A percentile compares a stretch with the other conserved stretches of the same genome.
These are phyloP conservation scores for Aspergillus funiculosus DNA, from an alignment of 495 filamentous ascomycete genomes.

Conservation along the genomic window DNA sequence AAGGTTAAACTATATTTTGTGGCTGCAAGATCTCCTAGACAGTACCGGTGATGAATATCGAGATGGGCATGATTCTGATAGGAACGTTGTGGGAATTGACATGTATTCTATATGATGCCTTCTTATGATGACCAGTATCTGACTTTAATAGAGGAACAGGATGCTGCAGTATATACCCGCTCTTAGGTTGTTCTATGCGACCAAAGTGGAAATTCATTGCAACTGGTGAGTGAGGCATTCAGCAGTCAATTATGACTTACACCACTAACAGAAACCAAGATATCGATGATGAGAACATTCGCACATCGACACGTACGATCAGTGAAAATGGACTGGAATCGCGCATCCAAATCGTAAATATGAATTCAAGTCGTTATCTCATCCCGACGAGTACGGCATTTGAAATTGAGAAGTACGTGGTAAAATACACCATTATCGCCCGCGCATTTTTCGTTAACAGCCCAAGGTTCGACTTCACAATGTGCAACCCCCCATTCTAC, in stretches of 20 bases:
- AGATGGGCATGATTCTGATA: conserved; percentile 50
- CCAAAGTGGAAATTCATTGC: conserved; percentile 66
- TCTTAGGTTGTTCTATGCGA: conserved; percentile 67
- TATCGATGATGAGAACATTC: conserved; percentile 66
- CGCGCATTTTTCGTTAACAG: neutral
- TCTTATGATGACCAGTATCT: neutral
- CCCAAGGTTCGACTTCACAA: conserved; percentile 73
- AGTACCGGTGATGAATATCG: conserved; percentile 51
- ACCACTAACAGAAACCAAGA: conserved; percentile 42
- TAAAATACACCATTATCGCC: neutral
- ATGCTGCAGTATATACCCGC: conserved; percentile 83
- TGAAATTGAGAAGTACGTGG: conserved; percentile 42
- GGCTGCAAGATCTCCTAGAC: conserved; percentile 82
- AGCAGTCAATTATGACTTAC: conserved; percentile 4
- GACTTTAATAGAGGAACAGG: conserved; percentile 62
- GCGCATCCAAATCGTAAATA: conserved; percentile 59
- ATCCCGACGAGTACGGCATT: conserved; percentile 49
- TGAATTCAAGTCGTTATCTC: conserved; percentile 46
- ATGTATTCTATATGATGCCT: conserved; percentile 43
- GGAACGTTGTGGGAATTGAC: conserved; percentile 68
- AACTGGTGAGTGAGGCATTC: conserved; percentile 45
- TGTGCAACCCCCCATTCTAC: conserved; percentile 97
- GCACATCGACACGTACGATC: conserved; percentile 60
- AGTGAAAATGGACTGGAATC: conserved; percentile 54
- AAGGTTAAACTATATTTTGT: conserved; percentile 85